Evolutionary conservation across 164 flowering plant species (phyloP), one percentile per base, ranked within the genome.

Genomic region (Nymphaea colorata): DNA sequence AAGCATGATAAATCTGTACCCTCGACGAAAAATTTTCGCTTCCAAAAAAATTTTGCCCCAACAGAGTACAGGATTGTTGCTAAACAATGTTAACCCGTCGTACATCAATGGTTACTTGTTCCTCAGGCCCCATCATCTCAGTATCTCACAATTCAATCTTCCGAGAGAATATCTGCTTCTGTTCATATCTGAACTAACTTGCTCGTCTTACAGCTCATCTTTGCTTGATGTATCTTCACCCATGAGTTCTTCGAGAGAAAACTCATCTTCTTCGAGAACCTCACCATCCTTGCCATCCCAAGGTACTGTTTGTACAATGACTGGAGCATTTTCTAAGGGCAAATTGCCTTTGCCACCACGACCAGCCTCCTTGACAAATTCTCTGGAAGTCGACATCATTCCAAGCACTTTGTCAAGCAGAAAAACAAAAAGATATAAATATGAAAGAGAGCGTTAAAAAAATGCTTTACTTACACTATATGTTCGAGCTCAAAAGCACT

Each of bases 211-310:
- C 47, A 84, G 64, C 41, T 90, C 93, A 74, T 86, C 90, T 69
- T 84, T 85, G 76, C 67, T 75, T 59, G 75, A 16, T 41, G 67
- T 43, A 47, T 85, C 90, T 11, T 85, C 96, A 7, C 83, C 88
- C 99, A 94, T 88, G 43, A 94, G 93, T 75, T 94, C 99, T 62
- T 94, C 99, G 17, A 94, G 96, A n/a, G 99, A 94, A 74, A 94
- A 94, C 71, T 94, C 99, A 66, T 94, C 99, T 78, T 90, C 98
- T 76, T 94, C 99, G 18, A 91, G 69, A 57, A 88, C 69, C 74
- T 89, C 78, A 57, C 96, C 99, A 68, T 94, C 99, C 79, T 94
- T 90, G 43, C 99, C 98, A 76, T 91, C 97, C 99, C 99, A 94
- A 3, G 93, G 85, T 76, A 86, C 93, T 17, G 88, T 83, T 77